These are phyloP conservation scores for Neurospora cerealis DNA, from an alignment of 495 filamentous ascomycete genomes.

Conservation along the genomic window DNA sequence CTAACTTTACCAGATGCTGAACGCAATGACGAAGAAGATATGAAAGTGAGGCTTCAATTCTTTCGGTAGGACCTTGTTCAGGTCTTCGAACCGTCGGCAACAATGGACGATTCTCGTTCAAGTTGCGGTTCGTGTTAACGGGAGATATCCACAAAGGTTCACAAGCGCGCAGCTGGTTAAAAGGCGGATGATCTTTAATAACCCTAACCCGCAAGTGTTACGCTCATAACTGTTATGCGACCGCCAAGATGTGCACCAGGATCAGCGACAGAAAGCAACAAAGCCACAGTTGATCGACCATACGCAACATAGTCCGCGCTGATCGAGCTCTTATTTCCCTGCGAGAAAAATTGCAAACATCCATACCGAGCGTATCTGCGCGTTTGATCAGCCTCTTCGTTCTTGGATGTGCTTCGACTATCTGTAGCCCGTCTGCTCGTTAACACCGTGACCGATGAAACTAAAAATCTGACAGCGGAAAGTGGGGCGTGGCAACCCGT, in stretches of 20 bases:
- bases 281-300: background rate
- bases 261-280: background rate
- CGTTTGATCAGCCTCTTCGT: background rate
- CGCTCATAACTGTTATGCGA: background rate
- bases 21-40: background rate
- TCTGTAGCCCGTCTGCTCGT: background rate
- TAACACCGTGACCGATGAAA: background rate
- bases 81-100: background rate
- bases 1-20: background rate
- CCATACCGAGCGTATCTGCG: background rate
- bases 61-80: background rate
- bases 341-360: background rate
- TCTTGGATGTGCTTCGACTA: background rate
- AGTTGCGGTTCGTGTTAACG: background rate
- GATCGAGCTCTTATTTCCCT: background rate
- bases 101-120: background rate
- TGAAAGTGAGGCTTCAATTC: background rate
- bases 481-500: background rate
- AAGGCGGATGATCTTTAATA: background rate
- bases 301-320: background rate
- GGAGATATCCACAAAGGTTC: background rate
- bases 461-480: background rate
- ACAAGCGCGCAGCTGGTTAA: background rate
- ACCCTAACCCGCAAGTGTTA: background rate
- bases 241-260: background rate